phyloP scores from a whole-genome alignment of 768 basidiomycete species.

The Mycena crocata region DNA sequence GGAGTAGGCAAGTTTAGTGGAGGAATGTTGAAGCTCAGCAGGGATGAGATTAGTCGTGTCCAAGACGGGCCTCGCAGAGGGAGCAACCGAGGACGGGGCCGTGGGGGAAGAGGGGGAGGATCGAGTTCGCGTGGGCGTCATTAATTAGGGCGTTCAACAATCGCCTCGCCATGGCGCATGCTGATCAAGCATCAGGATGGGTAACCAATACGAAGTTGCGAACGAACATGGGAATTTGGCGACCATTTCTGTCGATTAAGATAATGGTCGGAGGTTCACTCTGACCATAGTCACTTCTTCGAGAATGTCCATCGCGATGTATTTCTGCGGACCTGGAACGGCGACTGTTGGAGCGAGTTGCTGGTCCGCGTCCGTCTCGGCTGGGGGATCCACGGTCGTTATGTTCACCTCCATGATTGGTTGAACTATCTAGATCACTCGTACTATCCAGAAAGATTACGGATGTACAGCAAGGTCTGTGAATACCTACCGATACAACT shows the following conservation, averaged over 20 bases:
- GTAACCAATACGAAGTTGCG: neutral
- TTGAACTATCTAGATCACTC: constrained; percentile 1
- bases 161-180: constrained; percentile 6
- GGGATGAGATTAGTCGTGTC: constrained; percentile 63
- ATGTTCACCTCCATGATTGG: constrained; percentile 1
- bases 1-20: constrained; percentile 82
- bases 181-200: constrained; percentile 13
- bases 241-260: constrained; percentile 34
- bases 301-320: neutral
- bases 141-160: neutral
- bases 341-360: neutral
- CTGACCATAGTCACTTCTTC: constrained; percentile 5
- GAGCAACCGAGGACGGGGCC: constrained; percentile 38
- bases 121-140: constrained; percentile 33
- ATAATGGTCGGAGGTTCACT: constrained; percentile 31
- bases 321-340: constrained; percentile 13
- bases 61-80: constrained; percentile 41
- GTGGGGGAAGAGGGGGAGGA: constrained; percentile 40
- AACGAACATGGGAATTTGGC: constrained; percentile 34
- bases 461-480: neutral
- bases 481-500: constrained; percentile 62
- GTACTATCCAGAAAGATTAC: neutral
- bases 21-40: constrained; percentile 75
- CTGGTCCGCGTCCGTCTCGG: neutral
- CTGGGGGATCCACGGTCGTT: neutral